These are phyloP conservation scores for Leishmania turanica DNA, from an alignment of 208 protist genomes.

Conservation along the genomic window DNA sequence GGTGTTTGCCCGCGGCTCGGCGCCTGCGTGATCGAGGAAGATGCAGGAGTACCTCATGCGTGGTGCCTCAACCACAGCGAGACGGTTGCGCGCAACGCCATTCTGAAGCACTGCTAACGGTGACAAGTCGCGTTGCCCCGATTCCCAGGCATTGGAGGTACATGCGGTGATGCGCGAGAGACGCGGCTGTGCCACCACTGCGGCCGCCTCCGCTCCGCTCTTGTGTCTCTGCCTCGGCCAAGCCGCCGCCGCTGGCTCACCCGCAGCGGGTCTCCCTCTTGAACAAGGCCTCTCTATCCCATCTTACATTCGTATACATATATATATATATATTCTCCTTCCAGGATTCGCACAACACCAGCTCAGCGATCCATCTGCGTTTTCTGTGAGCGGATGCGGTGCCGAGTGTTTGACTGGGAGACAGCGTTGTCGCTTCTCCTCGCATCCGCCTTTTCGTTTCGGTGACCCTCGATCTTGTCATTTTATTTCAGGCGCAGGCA, in stretches of 20 bases:
- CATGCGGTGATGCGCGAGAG: neutral
- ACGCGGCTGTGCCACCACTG: neutral
- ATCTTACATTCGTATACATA: too few relatives aligned
- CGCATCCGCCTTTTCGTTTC: neutral
- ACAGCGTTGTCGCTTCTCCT: neutral
- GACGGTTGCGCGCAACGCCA: slow-evolving; percentile 46
- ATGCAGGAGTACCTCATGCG: slow-evolving; percentile 51
- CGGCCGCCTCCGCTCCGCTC: too few relatives aligned
- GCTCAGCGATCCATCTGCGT: neutral
- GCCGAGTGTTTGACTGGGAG: neutral
- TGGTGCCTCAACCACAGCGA: slow-evolving; percentile 75
- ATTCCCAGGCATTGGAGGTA: neutral
- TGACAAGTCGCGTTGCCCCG: neutral
- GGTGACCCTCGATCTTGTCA: neutral
- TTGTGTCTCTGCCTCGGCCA: neutral
- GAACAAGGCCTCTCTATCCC: neutral
- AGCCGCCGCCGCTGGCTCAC: neutral
- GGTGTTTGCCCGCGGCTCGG: slow-evolving; percentile 35
- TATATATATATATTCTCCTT: neutral
- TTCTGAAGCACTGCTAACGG: slow-evolving; percentile 35
- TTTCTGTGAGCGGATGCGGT: neutral
- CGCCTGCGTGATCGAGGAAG: slow-evolving; percentile 53
- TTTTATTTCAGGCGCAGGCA: neutral
- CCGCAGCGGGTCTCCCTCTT: neutral
- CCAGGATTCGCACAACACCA: neutral